Evolutionary conservation across 768 basidiomycete genomes (phyloP).

Genomic region (Boletus pseudopeckii): DNA sequence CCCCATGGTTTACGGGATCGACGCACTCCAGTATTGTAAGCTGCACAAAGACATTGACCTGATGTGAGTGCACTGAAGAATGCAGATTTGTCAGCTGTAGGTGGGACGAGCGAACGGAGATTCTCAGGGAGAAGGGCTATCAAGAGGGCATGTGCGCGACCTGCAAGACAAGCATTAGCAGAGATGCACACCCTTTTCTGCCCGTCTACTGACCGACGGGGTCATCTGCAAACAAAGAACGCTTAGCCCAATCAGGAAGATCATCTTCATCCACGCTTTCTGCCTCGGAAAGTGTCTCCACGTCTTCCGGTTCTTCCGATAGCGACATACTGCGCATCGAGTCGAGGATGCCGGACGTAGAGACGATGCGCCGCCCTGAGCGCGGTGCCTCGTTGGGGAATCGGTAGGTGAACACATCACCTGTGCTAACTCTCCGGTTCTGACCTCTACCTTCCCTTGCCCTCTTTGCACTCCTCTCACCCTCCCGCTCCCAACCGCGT

Average conservation of each 20-base stretch:
- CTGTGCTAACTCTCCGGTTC: constrained; percentile 32
- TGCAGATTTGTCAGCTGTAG: constrained; percentile 28
- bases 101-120: constrained; percentile 42
- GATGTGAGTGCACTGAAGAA: constrained; percentile 62
- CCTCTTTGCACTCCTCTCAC: constrained; percentile 44
- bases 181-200: neutral
- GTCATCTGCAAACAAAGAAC: constrained; percentile 50
- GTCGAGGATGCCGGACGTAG: constrained; percentile 52
- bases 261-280: constrained; percentile 63
- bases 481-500: constrained; percentile 47
- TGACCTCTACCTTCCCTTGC: constrained; percentile 38
- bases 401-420: constrained; percentile 27
- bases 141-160: constrained; percentile 62
- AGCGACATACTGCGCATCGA: constrained; percentile 48
- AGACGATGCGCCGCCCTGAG: constrained; percentile 50
- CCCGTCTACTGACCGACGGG: constrained; percentile 50
- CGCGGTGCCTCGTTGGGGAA: constrained; percentile 19
- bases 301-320: constrained; percentile 56
- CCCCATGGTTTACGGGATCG: constrained; percentile 86
- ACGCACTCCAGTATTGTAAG: constrained; percentile 79
- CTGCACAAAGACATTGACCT: constrained; percentile 75
- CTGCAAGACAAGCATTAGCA: constrained; percentile 35
- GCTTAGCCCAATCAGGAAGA: constrained; percentile 75
- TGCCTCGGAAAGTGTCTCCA: constrained; percentile 41
- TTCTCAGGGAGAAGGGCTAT: constrained; percentile 54